Conservation (phyloP, 2,329 filamentous ascomycete species). For the Sporothrix phasma region DNA sequence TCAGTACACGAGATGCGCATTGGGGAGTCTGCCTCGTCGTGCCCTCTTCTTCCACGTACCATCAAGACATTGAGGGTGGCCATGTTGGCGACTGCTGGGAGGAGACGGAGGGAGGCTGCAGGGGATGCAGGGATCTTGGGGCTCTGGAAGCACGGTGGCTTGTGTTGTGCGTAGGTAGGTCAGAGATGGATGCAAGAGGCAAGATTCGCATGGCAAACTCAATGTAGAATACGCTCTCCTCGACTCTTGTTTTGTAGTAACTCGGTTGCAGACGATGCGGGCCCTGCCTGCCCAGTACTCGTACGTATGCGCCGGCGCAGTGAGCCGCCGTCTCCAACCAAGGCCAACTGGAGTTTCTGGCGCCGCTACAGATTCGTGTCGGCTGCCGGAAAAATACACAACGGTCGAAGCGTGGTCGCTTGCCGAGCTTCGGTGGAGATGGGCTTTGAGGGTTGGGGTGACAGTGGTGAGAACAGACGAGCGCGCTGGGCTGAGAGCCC, state of each 20-base stretch:
- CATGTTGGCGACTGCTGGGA: constrained; percentile 29
- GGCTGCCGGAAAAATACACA: constrained; percentile 9
- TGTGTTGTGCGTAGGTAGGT: not conserved
- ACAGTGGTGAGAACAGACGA: not conserved
- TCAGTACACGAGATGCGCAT: not conserved
- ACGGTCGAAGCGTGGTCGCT: not conserved
- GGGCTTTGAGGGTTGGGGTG: not conserved
- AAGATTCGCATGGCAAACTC: not conserved
- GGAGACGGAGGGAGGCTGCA: not conserved
- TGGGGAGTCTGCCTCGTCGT: not conserved
- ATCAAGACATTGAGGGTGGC: constrained; percentile 58
- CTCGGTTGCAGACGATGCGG: not conserved
- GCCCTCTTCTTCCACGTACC: constrained; percentile 35
- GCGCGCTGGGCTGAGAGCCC: not conserved
- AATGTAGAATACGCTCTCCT: not conserved
- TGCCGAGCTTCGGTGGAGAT: constrained; percentile 6
- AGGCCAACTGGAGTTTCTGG: constrained; percentile 7
- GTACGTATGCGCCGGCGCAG: not conserved
- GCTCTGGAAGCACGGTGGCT: not conserved
- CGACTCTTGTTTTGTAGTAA: not conserved
- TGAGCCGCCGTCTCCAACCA: not conserved
- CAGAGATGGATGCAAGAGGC: not conserved
- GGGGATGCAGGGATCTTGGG: not conserved
- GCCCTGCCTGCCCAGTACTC: not conserved
- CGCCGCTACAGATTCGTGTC: not conserved